phyloP scores from a whole-genome alignment of 441 rosid species.

The Geranium incanum region DNA sequence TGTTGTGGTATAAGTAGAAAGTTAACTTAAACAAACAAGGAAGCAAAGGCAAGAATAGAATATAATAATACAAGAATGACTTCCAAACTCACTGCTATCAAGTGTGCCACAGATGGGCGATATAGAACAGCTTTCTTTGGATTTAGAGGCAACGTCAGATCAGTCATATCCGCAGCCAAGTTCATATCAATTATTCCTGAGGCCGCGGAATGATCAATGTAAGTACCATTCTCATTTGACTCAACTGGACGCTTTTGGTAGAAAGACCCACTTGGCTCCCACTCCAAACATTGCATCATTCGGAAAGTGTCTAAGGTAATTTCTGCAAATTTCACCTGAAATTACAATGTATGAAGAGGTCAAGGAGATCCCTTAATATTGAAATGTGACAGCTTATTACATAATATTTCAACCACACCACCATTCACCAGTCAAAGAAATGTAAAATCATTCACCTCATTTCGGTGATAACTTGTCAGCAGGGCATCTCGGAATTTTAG shows the following conservation, averaged over 20 bases:
- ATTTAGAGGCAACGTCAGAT: constrained; percentile 70
- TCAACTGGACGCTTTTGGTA: constrained; percentile 50
- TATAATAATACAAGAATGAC: constrained; percentile 8
- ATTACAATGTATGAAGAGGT: constrained; percentile 19
- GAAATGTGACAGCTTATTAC: not conserved
- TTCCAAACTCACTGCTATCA: constrained; percentile 66
- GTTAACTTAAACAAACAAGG: not conserved
- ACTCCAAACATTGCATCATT: constrained; percentile 90
- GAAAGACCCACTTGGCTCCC: constrained; percentile 85
- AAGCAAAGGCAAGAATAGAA: constrained; percentile 12
- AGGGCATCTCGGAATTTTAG: constrained; percentile 73
- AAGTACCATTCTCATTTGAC: constrained; percentile 60
- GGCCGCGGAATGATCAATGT: constrained; percentile 61
- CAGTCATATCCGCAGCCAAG: constrained; percentile 61
- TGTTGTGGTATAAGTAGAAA: not conserved
- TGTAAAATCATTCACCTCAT: constrained; percentile 46
- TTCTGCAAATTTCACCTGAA: constrained; percentile 91
- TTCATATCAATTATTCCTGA: constrained; percentile 77
- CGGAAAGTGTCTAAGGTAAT: constrained; percentile 73
- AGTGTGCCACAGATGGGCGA: constrained; percentile 73
- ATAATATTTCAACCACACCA: constrained; percentile 10
- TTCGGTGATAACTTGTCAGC: constrained; percentile 67
- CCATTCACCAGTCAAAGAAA: constrained; percentile 9
- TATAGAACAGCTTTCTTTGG: constrained; percentile 84
- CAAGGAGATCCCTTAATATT: constrained; percentile 3